A percentile compares a stretch with the other conserved stretches of the same genome.
phyloP scores from a whole-genome alignment of 2,329 filamentous ascomycete genomes.

The Hymenoscyphus scutula region DNA sequence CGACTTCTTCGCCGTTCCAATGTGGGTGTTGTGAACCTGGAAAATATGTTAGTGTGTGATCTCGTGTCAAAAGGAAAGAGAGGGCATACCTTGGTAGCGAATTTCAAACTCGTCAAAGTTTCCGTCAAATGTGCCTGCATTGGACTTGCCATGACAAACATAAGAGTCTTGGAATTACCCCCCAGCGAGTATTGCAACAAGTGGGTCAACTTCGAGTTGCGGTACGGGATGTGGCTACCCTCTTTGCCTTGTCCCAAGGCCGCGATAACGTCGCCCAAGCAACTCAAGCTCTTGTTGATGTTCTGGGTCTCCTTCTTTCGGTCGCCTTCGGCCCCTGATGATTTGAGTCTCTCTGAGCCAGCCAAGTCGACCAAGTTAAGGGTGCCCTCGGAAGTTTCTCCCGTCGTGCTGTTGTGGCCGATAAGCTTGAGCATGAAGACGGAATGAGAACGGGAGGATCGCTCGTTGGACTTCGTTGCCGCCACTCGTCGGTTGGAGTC shows the following conservation, averaged over 20 bases:
- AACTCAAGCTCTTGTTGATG: constrained; percentile 93
- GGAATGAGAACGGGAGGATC: constrained; percentile 90
- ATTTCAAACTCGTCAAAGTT: constrained; percentile 90
- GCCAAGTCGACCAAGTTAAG: constrained; percentile 95
- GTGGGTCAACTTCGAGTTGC: constrained; percentile 96
- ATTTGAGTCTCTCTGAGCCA: constrained; percentile 85
- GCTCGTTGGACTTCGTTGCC: constrained; percentile 95
- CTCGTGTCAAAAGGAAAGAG: background rate
- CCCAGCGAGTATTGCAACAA: constrained; percentile 91
- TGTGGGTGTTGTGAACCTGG: constrained; percentile 83
- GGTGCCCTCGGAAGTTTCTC: constrained; percentile 85
- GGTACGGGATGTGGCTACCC: constrained; percentile 80
- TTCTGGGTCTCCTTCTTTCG: constrained; percentile 91
- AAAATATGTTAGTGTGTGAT: constrained; percentile 9
- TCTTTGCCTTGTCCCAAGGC: constrained; percentile 82
- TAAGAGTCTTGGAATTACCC: constrained; percentile 94
- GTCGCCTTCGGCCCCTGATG: constrained; percentile 82
- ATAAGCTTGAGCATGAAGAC: constrained; percentile 87
- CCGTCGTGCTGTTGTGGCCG: constrained; percentile 67
- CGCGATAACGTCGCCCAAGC: constrained; percentile 90
- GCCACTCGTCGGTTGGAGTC: constrained; percentile 87
- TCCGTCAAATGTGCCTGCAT: constrained; percentile 87
- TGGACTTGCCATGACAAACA: constrained; percentile 98
- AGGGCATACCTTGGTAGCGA: constrained; percentile 77
- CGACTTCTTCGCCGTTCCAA: constrained; percentile 79